Conservation (phyloP, 768 basidiomycete genomes). For the Tubosaeta brunneosetosa region DNA sequence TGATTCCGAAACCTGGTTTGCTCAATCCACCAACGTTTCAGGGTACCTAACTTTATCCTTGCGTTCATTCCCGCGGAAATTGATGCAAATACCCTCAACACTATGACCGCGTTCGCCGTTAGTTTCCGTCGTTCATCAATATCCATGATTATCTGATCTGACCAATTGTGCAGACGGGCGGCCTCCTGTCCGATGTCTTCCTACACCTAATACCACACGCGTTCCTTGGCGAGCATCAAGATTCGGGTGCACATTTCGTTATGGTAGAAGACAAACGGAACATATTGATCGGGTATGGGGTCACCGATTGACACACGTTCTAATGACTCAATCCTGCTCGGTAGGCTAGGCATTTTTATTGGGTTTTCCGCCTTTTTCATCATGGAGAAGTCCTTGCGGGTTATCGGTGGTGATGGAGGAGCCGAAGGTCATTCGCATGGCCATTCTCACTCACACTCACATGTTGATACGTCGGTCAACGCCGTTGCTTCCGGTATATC, state of each 20-base stretch:
- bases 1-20: conserved; percentile 15
- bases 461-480: conserved; percentile 29
- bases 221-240: conserved; percentile 85
- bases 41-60: conserved; percentile 91
- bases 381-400: conserved; percentile 88
- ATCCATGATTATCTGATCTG: conserved; percentile 15
- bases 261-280: conserved; percentile 90
- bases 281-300: conserved; percentile 75
- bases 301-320: conserved; percentile 1
- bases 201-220: conserved; percentile 88
- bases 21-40: conserved; percentile 33
- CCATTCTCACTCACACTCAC: conserved; percentile 58
- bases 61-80: conserved; percentile 91
- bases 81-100: conserved; percentile 78
- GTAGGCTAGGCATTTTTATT: conserved; percentile 72
- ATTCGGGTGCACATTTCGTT: conserved; percentile 65
- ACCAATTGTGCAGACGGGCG: conserved; percentile 60
- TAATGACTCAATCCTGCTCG: conserved; percentile 6
- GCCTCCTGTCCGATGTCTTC: conserved; percentile 89
- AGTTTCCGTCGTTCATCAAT: conserved; percentile 25
- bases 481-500: conserved; percentile 47
- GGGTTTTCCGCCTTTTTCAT: conserved; percentile 91
- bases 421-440: conserved; percentile 44
- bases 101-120: conserved; percentile 92
- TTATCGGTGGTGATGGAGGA: conserved; percentile 60